Conservation (phyloP, 495 filamentous ascomycete species). For the Podospora fimiseda region DNA sequence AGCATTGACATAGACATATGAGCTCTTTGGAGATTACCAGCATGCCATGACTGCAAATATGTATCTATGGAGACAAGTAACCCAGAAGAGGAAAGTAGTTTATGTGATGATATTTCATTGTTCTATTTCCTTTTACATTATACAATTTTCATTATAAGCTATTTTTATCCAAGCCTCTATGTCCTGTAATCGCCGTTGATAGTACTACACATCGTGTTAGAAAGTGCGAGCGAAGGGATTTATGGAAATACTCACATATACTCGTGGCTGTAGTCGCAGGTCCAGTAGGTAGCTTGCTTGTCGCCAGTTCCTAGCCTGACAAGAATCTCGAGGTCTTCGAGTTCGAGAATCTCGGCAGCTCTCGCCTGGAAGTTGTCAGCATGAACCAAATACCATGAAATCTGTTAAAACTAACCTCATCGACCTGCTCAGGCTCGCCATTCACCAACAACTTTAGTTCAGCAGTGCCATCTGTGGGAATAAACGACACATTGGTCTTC, state of each 20-base stretch:
- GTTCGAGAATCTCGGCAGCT: conserved; percentile 78
- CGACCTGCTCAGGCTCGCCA: conserved; percentile 88
- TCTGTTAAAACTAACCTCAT: conserved; percentile 55
- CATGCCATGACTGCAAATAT: too few species aligned
- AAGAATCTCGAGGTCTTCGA: conserved; percentile 77
- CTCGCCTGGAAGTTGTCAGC: conserved; percentile 36
- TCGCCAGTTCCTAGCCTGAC: conserved; percentile 64
- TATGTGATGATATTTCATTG: background rate
- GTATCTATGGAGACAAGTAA: too few species aligned
- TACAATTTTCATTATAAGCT: too few species aligned
- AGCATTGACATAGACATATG: too few species aligned
- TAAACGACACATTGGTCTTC: conserved; percentile 85
- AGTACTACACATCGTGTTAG: conserved; percentile 40
- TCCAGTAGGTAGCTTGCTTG: conserved; percentile 82
- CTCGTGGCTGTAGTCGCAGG: conserved; percentile 97
- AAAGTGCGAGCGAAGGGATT: background rate
- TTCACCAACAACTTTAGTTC: conserved; percentile 80
- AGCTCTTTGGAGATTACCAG: too few species aligned
- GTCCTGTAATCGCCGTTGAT: conserved; percentile 92
- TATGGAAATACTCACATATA: conserved; percentile 51
- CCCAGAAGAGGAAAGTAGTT: too few species aligned
- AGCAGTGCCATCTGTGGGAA: conserved; percentile 74
- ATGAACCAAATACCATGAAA: background rate
- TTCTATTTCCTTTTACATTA: conserved; percentile 2
- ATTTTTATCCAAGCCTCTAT: too few species aligned